Percentiles rank a stretch among this genome's conserved stretches.
phyloP scores from a whole-genome alignment of 805 yeast species.

The Candida hungchunana region DNA sequence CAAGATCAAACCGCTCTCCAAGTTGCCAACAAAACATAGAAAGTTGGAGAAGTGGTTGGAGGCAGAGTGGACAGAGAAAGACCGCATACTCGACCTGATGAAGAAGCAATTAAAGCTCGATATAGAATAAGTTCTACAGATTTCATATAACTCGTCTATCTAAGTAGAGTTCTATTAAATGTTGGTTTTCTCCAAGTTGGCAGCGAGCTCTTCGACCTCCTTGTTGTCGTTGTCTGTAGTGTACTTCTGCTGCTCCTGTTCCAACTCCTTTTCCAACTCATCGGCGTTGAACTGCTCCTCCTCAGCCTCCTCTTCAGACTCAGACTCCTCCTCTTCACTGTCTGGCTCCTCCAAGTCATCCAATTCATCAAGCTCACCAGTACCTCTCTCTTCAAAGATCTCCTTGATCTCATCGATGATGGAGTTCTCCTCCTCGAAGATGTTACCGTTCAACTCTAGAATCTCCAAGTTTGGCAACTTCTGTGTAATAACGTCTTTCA shows the following conservation, averaged over 20 bases:
- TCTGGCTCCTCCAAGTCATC: conserved; percentile 89
- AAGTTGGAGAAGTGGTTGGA: conserved; percentile 76
- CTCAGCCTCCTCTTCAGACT: conserved; percentile 33
- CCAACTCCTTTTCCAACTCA: conserved; percentile 37
- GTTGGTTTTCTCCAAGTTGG: conserved; percentile 52
- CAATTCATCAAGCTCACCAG: conserved; percentile 84
- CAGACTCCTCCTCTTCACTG: conserved; percentile 53
- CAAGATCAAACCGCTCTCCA: conserved; percentile 32
- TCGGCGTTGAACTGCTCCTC: conserved; percentile 33
- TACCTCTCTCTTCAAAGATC: conserved; percentile 66
- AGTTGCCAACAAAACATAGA: conserved; percentile 49
- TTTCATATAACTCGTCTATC: too few relatives aligned
- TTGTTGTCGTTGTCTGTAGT: conserved; percentile 40
- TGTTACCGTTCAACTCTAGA: conserved; percentile 90
- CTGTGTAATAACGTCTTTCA: conserved; percentile 49
- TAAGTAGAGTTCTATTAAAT: conserved; percentile 31
- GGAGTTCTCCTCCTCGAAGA: conserved; percentile 84
- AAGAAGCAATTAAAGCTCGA: conserved; percentile 30
- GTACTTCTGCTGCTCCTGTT: conserved; percentile 35
- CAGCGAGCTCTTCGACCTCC: conserved; percentile 54
- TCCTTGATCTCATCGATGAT: conserved; percentile 55
- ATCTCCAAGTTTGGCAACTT: conserved; percentile 56
- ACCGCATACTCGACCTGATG: conserved; percentile 41
- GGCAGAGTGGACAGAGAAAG: conserved; percentile 67
- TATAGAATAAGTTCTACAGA: conserved; percentile 9